These are phyloP conservation scores for Teunomyces pallodes DNA, from an alignment of 805 yeast genomes.

Conservation along the genomic window DNA sequence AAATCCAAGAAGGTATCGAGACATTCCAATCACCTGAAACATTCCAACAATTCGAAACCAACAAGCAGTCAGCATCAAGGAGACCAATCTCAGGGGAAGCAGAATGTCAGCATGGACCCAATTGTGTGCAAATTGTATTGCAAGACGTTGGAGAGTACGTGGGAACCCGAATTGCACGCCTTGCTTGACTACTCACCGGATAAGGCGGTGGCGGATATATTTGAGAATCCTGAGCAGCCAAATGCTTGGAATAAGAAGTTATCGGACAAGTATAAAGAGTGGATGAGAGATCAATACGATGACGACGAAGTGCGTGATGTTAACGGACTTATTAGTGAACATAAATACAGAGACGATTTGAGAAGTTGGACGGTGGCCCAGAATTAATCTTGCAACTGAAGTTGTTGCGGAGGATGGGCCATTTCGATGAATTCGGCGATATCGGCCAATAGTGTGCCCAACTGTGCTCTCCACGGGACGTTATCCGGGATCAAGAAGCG, in stretches of 20 bases:
- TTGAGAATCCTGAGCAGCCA: conserved; percentile 54
- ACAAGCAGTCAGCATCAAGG: conserved; percentile 1
- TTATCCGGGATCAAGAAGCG: background rate
- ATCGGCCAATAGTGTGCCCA: conserved; percentile 3
- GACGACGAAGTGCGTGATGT: conserved; percentile 23
- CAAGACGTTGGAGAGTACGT: conserved; percentile 54
- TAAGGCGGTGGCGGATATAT: conserved; percentile 72
- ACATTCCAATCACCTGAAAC: background rate
- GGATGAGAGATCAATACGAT: conserved; percentile 6
- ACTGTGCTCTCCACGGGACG: background rate
- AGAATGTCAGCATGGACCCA: conserved; percentile 39
- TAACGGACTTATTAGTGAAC: conserved; percentile 41
- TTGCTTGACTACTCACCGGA: conserved; percentile 58
- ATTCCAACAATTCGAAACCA: background rate
- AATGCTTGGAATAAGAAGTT: conserved; percentile 12
- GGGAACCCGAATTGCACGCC: conserved; percentile 53
- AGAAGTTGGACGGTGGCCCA: conserved; percentile 38
- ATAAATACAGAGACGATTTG: conserved; percentile 35
- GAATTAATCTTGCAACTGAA: background rate
- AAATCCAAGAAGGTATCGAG: background rate
- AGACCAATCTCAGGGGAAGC: background rate
- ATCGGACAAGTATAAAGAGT: conserved; percentile 11
- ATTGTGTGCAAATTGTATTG: conserved; percentile 49
- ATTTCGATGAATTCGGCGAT: conserved; percentile 4
- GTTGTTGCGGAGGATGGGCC: background rate